These are phyloP conservation scores for Rhodotorula sp. DNA, from an alignment of 1,284 basidiomycete species.

Conservation along the genomic window DNA sequence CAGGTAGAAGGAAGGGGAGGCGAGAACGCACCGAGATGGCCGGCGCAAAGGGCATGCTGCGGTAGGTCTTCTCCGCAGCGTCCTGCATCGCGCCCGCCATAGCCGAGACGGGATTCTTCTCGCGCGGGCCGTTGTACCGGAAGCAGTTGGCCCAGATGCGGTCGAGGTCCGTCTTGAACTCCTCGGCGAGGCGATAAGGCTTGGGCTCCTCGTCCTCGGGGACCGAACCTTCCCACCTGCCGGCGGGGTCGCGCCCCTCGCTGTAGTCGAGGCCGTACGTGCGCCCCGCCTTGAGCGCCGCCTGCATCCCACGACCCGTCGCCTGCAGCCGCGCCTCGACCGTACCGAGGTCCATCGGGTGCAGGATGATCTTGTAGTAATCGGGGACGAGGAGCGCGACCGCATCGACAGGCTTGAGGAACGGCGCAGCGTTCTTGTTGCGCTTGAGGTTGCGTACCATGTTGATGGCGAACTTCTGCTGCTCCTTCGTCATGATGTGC, in stretches of 20 bases:
- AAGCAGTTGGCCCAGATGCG: constrained; percentile 85
- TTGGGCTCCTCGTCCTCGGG: constrained; percentile 37
- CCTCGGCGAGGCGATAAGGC: constrained; percentile 63
- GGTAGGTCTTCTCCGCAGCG: constrained; percentile 84
- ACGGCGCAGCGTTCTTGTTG: constrained; percentile 77
- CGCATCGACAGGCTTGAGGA: constrained; percentile 87
- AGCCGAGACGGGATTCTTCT: constrained; percentile 74
- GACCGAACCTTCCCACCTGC: constrained; percentile 59
- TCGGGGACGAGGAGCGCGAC: constrained; percentile 87
- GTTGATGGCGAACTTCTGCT: constrained; percentile 79
- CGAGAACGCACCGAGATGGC: constrained; percentile 21
- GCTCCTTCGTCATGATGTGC: constrained; percentile 52
- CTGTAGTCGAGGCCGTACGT: constrained; percentile 53
- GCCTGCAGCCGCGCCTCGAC: constrained; percentile 82
- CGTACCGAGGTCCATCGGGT: constrained; percentile 94
- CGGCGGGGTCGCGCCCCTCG: constrained; percentile 58
- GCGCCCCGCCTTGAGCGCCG: constrained; percentile 24
- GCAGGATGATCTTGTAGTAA: constrained; percentile 81
- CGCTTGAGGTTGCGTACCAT: constrained; percentile 84
- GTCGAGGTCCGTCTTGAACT: constrained; percentile 79
- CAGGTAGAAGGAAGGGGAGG: constrained; percentile 39
- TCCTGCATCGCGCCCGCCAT: constrained; percentile 81
- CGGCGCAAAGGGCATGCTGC: constrained; percentile 75
- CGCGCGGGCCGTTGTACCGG: constrained; percentile 78
- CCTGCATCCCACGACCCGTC: constrained; percentile 39